These are phyloP conservation scores for Triadica sebifera DNA, from an alignment of 345 rosid species.

Conservation along the genomic window DNA sequence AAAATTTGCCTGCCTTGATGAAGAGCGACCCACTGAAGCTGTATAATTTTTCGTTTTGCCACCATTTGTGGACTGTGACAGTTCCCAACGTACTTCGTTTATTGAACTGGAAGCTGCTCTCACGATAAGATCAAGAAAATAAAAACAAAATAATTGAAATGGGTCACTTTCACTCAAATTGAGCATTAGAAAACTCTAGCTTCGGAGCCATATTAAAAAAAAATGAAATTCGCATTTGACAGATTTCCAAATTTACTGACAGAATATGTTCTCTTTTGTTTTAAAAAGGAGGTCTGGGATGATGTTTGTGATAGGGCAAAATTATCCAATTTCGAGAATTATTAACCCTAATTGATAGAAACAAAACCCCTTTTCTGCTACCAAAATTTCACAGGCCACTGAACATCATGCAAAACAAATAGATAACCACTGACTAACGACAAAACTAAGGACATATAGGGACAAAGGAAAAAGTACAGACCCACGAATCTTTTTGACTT, in stretches of 20 bases:
- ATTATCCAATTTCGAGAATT: neutral
- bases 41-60: slow-evolving; percentile 31
- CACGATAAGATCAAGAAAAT: neutral
- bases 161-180: neutral
- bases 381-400: neutral
- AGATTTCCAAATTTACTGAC: no score
- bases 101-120: slow-evolving; percentile 30
- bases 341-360: neutral
- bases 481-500: neutral
- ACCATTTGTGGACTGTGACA: slow-evolving; percentile 30
- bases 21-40: slow-evolving; percentile 18
- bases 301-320: neutral
- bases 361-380: neutral
- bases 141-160: neutral
- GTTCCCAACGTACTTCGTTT: slow-evolving; percentile 41
- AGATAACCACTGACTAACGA: neutral
- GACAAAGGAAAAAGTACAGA: neutral
- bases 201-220: neutral
- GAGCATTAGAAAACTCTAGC: neutral
- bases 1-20: slow-evolving; percentile 30
- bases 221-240: no score
- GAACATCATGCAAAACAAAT: neutral
- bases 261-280: no score
- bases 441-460: slow-evolving; percentile 2
- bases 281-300: neutral